These are phyloP conservation scores for Aspergillus nomiae DNA, from an alignment of 2,329 filamentous ascomycete species.

Conservation along the genomic window DNA sequence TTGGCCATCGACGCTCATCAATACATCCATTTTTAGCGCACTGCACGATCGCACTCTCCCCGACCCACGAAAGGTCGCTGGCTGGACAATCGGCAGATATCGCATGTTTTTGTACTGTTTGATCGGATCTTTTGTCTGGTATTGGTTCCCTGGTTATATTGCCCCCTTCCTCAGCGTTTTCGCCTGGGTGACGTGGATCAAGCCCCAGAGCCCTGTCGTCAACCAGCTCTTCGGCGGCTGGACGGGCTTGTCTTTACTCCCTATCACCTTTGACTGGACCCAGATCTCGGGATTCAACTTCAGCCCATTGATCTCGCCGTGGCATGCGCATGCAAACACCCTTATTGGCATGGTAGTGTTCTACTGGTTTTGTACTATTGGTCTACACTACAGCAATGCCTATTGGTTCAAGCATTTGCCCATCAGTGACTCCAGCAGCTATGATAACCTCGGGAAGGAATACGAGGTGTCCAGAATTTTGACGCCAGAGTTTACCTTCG, in stretches of 20 bases:
- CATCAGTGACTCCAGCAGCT: constrained; percentile 70
- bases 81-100: constrained; percentile 68
- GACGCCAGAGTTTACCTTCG: constrained; percentile 62
- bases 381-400: constrained; percentile 65
- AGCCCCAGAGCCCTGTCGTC: constrained; percentile 66
- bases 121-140: constrained; percentile 62
- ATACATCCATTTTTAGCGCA: constrained; percentile 68
- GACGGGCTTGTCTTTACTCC: constrained; percentile 67
- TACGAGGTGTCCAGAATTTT: constrained; percentile 70
- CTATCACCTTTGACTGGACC: constrained; percentile 77
- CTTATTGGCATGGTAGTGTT: constrained; percentile 67
- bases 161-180: constrained; percentile 71
- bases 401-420: constrained; percentile 69
- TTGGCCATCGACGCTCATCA: constrained; percentile 69
- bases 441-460: constrained; percentile 66
- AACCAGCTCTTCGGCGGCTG: constrained; percentile 74
- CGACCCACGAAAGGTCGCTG: constrained; percentile 59
- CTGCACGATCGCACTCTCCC: constrained; percentile 67
- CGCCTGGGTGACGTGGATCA: constrained; percentile 72
- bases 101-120: constrained; percentile 65
- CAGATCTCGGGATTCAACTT: constrained; percentile 69
- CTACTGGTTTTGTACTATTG: constrained; percentile 61
- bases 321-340: constrained; percentile 74
- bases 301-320: constrained; percentile 70
- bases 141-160: constrained; percentile 70